A percentile compares a stretch with the other conserved stretches of the same genome.
Evolutionary conservation across 345 rosid genomes (phyloP).

Genomic region (Boechera retrofracta): DNA sequence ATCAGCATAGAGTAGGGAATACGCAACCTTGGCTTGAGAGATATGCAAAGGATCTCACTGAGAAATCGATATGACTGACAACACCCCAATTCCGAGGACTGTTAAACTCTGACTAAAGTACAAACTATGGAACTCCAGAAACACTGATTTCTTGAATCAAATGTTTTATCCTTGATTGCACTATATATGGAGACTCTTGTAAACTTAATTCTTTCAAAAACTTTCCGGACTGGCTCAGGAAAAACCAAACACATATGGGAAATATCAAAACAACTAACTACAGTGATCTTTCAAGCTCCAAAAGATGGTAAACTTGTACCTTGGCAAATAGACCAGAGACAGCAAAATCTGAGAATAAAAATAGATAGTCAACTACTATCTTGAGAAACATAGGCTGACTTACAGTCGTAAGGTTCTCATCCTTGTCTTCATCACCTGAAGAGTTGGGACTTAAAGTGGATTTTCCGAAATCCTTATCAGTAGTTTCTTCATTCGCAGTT

Average conservation of each 20-base stretch:
- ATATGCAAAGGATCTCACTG: not conserved
- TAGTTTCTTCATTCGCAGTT: conserved; percentile 43
- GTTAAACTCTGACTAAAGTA: not conserved
- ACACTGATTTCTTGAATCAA: conserved; percentile 1
- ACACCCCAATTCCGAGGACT: not conserved
- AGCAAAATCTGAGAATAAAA: not conserved
- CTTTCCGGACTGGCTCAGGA: not conserved
- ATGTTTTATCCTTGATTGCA: not conserved
- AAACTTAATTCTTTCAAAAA: not conserved
- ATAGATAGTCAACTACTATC: not conserved
- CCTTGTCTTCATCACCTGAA: conserved; percentile 47
- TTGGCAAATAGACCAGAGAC: conserved; percentile 6
- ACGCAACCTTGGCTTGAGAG: conserved; percentile 3
- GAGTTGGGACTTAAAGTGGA: conserved; percentile 35
- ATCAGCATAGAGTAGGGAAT: conserved; percentile 1
- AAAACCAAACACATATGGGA: not conserved
- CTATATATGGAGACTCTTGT: not conserved
- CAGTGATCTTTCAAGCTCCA: not conserved
- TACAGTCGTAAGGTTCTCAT: conserved; percentile 46
- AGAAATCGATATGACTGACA: not conserved
- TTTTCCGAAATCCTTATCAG: conserved; percentile 39
- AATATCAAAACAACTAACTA: conserved; percentile 3
- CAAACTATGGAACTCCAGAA: not conserved
- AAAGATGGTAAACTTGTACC: not conserved
- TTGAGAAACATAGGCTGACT: conserved; percentile 45